Base-by-base conservation (phyloP, 2,329 filamentous ascomycete genomes). In the Exserohilum rostratum region DNA sequence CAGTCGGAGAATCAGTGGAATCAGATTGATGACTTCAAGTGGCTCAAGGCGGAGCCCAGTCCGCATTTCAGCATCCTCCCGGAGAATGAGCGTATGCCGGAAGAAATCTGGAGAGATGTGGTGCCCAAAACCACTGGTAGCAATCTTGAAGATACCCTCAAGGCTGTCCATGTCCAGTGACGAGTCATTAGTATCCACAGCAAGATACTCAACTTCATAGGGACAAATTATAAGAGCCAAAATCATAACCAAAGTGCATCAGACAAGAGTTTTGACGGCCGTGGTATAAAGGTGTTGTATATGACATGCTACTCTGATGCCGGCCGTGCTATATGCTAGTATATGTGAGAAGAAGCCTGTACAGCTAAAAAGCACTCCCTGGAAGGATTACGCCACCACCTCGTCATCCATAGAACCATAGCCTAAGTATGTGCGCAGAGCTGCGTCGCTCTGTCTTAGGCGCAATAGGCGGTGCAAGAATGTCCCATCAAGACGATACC, bases 11-110 rank as follows among this genome's bases (percentile, higher is more conserved):
- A 96, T 71, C 85, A 89, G 66, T 99, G 91, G 91, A 84, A 93
- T 65, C 87, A 95, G 67, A 90, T 98, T 13, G 91, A 98, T 73
- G 95, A 99, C 74, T 99, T 99, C 81, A 96, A 96, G 77, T 98
- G 95, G 95, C 83, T 97, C 60, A 96, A 93, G 75, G 82, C 85
- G 13, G 91, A 90, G 53, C 85, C 86, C 27, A 97, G 91, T 70
- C 95, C 95, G 2, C 93, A 99, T 71, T 99, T 93, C 91, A 85
- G 80, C 30, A 76, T 91, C 2, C 65, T 98, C 18, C 79, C 85
- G 1, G 82, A 86, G 47, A 79, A 80, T 1, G 78, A 87, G 50
- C 82, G 83, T 20, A 76, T 93, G 11, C 63, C 77, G 0, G 84
- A 88, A 1, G 79, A 83, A 2, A 78, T 89, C 0, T 96, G 92